Conservation (phyloP, 1,284 basidiomycete genomes). For the Apiotrichum akiyoshidainum region DNA sequence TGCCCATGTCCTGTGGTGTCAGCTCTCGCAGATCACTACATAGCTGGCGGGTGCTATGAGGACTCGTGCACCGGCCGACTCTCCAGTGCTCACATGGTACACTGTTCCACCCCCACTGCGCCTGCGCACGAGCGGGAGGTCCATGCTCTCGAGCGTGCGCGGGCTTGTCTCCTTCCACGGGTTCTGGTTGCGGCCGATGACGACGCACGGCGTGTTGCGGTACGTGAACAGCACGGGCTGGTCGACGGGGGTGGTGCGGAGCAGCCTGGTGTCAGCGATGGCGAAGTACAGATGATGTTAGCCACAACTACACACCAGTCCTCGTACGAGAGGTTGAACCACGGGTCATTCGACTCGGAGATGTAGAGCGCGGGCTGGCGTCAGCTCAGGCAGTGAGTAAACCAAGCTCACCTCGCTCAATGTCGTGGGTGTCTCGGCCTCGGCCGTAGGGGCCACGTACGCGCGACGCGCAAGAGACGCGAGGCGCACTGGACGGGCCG, state of each 20-base stretch:
- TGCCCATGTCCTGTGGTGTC: slow-evolving; percentile 76
- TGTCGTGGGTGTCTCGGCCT: no score
- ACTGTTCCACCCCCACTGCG: slow-evolving; percentile 96
- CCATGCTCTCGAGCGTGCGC: slow-evolving; percentile 54
- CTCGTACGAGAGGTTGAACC: slow-evolving; percentile 90
- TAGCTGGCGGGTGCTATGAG: no score
- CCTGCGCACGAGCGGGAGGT: slow-evolving; percentile 76
- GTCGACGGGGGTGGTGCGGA: slow-evolving; percentile 66
- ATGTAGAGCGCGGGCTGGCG: slow-evolving; percentile 60
- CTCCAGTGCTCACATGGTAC: slow-evolving; percentile 69
- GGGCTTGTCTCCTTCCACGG: slow-evolving; percentile 96
- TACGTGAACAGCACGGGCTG: slow-evolving; percentile 81
- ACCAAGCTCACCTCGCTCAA: no score
- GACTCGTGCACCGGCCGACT: not conserved
- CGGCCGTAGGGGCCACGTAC: no score
- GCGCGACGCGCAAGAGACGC: no score
- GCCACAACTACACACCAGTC: slow-evolving; percentile 66
- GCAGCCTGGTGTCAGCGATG: slow-evolving; percentile 61
- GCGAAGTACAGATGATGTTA: not conserved
- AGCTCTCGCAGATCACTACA: not conserved
- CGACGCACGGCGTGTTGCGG: slow-evolving; percentile 81
- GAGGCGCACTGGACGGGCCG: no score
- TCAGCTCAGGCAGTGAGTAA: no score
- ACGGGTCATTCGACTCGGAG: slow-evolving; percentile 77
- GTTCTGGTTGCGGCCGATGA: slow-evolving; percentile 93